Percentiles rank a stretch among this genome's conserved stretches.
Evolutionary conservation across 2,329 filamentous ascomycete genomes (phyloP).

Genomic region (Dothideomycetes sp.): DNA sequence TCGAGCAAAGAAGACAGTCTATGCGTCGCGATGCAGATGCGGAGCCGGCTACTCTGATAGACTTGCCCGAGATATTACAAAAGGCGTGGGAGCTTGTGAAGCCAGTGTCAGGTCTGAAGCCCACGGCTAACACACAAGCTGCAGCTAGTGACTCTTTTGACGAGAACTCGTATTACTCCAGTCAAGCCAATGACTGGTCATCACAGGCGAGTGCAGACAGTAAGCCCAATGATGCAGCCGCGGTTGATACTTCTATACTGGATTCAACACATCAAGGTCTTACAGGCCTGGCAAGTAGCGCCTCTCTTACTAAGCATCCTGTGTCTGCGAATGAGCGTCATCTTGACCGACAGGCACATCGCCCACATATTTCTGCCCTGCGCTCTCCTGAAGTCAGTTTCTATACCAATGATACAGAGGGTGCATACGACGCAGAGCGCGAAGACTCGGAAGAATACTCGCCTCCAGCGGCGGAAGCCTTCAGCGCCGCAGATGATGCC

Average conservation of each 20-base stretch:
- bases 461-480: constrained; percentile 31
- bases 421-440: constrained; percentile 14
- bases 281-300: constrained; percentile 5
- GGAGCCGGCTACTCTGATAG: constrained; percentile 32
- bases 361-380: not conserved
- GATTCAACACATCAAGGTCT: too few relatives aligned
- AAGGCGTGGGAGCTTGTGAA: constrained; percentile 64
- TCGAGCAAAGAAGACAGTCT: constrained; percentile 49
- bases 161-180: constrained; percentile 93
- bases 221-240: constrained; percentile 1
- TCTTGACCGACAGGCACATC: constrained; percentile 5
- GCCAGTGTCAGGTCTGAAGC: constrained; percentile 48
- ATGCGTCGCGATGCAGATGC: constrained; percentile 37
- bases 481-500: constrained; percentile 11
- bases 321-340: not conserved
- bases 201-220: constrained; percentile 31
- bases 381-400: not conserved
- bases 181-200: constrained; percentile 62
- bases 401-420: constrained; percentile 4
- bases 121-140: constrained; percentile 46
- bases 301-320: constrained; percentile 3
- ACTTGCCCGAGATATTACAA: constrained; percentile 30
- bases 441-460: constrained; percentile 34
- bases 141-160: constrained; percentile 75
- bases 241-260: not conserved